These are phyloP conservation scores for Saxispiralis lemnorum DNA, from an alignment of 495 filamentous ascomycete species.

Conservation along the genomic window DNA sequence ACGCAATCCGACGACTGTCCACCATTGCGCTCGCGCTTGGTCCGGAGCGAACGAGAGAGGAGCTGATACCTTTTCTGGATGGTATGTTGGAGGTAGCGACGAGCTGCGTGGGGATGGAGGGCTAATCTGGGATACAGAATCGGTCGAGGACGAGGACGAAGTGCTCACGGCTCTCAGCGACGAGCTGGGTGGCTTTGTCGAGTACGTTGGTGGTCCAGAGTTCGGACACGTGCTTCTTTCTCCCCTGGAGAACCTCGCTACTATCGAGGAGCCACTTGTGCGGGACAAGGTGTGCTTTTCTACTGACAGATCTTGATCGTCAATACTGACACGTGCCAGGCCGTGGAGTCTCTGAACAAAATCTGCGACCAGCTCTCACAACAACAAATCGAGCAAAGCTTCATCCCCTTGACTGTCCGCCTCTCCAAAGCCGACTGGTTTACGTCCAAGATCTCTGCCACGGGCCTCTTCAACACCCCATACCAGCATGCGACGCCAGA, in stretches of 20 bases:
- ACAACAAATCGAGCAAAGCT: slow-evolving; percentile 86
- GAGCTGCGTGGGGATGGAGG: slow-evolving; percentile 7
- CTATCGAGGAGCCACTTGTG: slow-evolving; percentile 94
- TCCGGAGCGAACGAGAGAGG: slow-evolving; percentile 85
- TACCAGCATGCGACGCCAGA: slow-evolving; percentile 71
- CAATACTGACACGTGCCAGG: slow-evolving; percentile 34
- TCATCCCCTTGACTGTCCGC: slow-evolving; percentile 82
- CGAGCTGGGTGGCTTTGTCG: slow-evolving; percentile 86
- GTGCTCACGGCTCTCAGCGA: slow-evolving; percentile 93
- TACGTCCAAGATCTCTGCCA: slow-evolving; percentile 95
- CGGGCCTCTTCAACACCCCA: slow-evolving; percentile 79
- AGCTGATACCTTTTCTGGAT: slow-evolving; percentile 96
- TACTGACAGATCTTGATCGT: background rate
- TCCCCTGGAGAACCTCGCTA: slow-evolving; percentile 89
- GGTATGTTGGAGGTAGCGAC: slow-evolving; percentile 36
- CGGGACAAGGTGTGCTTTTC: slow-evolving; percentile 62
- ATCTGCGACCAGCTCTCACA: slow-evolving; percentile 82
- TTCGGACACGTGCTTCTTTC: slow-evolving; percentile 92
- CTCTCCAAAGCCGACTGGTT: slow-evolving; percentile 99
- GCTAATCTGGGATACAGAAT: slow-evolving; percentile 41
- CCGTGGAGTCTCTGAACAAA: slow-evolving; percentile 97
- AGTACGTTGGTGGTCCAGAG: slow-evolving; percentile 89
- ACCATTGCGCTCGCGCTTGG: slow-evolving; percentile 94
- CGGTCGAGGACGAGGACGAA: slow-evolving; percentile 96
- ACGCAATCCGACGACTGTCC: slow-evolving; percentile 92